phyloP scores from a whole-genome alignment of 345 rosid species.

The Bretschneidera sinensis region DNA sequence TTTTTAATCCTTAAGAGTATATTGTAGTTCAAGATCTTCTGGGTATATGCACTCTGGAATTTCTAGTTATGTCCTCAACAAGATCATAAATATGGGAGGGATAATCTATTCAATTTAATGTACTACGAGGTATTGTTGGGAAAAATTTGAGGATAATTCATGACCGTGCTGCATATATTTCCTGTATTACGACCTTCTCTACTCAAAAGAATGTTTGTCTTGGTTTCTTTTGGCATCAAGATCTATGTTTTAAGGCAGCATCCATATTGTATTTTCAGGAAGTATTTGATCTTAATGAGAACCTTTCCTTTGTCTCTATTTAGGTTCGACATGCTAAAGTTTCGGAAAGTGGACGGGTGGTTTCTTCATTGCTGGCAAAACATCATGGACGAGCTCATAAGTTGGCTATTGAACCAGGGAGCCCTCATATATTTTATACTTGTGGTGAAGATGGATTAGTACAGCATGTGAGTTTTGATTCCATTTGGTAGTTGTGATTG shows the following conservation, averaged over 20 bases:
- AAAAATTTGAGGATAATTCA: not conserved
- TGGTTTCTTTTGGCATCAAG: no score
- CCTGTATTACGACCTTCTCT: not conserved
- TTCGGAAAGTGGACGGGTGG: slow-evolving; percentile 55
- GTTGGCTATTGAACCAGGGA: slow-evolving; percentile 87
- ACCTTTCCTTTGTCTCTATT: not conserved
- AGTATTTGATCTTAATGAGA: slow-evolving; percentile 4
- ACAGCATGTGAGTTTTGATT: slow-evolving; percentile 61
- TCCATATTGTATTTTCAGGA: not conserved
- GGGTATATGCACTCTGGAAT: not conserved
- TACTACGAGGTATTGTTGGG: not conserved
- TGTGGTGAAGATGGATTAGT: slow-evolving; percentile 96
- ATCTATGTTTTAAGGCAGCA: not conserved
- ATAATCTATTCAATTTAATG: not conserved
- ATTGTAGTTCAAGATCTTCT: not conserved
- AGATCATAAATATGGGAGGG: no score
- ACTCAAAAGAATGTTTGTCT: not conserved
- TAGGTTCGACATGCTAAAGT: slow-evolving; percentile 81
- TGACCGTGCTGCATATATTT: not conserved
- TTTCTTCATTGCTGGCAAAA: slow-evolving; percentile 47
- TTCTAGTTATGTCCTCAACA: no score
- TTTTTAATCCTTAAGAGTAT: no score
- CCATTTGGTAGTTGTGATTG: not conserved
- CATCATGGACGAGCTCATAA: slow-evolving; percentile 75
- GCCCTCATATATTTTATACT: slow-evolving; percentile 69